A percentile compares a stretch with the other conserved stretches of the same genome.
phyloP scores from a whole-genome alignment of 768 basidiomycete genomes.

The Trametes cinnabarina region DNA sequence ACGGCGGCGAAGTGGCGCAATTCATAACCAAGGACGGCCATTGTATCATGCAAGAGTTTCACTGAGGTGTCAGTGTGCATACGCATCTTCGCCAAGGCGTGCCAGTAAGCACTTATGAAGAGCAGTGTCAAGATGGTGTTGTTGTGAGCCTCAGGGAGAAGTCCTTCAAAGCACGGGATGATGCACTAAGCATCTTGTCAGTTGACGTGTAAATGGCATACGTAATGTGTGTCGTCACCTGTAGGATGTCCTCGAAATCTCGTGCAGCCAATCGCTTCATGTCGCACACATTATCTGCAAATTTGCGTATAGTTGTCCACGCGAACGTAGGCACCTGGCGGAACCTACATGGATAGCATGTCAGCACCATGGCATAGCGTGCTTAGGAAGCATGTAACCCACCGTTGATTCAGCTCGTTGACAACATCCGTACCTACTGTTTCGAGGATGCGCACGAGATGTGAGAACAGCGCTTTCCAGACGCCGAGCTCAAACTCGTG shows the following conservation, averaged over 20 bases:
- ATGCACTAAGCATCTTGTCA: constrained; percentile 27
- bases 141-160: constrained; percentile 30
- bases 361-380: neutral
- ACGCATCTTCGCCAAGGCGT: constrained; percentile 34
- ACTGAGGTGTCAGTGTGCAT: constrained; percentile 34
- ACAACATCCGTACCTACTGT: neutral
- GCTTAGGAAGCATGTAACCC: neutral
- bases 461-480: constrained; percentile 28
- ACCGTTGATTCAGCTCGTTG: constrained; percentile 18
- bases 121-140: constrained; percentile 20
- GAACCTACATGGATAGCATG: constrained; percentile 1
- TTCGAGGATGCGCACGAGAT: constrained; percentile 25
- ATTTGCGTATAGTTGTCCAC: constrained; percentile 24
- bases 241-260: constrained; percentile 30
- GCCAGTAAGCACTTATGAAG: constrained; percentile 33
- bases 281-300: constrained; percentile 22
- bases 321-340: constrained; percentile 23
- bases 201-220: neutral
- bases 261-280: constrained; percentile 29
- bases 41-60: constrained; percentile 16
- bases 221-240: constrained; percentile 18
- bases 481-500: constrained; percentile 35
- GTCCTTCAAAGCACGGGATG: constrained; percentile 35
- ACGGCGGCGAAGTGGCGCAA: constrained; percentile 27
- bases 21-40: constrained; percentile 12